Base-by-base conservation (phyloP, 2,329 filamentous ascomycete species). In the Fusarium sp. region DNA sequence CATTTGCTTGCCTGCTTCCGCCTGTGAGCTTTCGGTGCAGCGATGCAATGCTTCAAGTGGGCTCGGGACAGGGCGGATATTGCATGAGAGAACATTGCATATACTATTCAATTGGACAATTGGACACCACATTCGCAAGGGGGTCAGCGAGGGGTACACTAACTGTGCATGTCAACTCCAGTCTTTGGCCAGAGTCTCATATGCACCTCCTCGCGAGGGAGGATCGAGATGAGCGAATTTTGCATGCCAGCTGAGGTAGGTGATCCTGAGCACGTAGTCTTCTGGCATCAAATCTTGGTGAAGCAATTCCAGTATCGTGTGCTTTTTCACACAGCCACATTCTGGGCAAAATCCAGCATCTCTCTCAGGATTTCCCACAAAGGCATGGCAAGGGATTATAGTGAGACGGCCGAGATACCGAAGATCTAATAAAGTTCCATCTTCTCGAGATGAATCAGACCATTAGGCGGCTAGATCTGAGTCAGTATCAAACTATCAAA, bases 391-490 rank as follows among this genome's bases (percentile, higher is more conserved):
- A 47, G 50, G 64, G 26, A 57, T 15, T 39, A 58, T 28, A 47
- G 56, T 65, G 54, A 70, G 48, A 73, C 44, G 36, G 42, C 39
- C 36, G 38, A 65, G 36, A 58, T 71, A 58, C 50, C 57, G 42
- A 41, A 38, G 42, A 67, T 77, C 57, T 74, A 80, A 60, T 83
- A 83, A 26, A 85, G 64, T 48, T 86, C 83, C 79, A 86, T 82
- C 69, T 84, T 86, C 76, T 91, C 88, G 8, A 92, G 82, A 75
- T 91, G 89, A 62, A 92, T 89, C 56, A 92, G 80, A 6, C 90
- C 90, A 74, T 91, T 91, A 4, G 88, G 86, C 31, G 90, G 89
- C 90, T 92, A 76, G 24, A 20, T 33, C 58, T 41, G 64, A 56
- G 73, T 79, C 60, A 81, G 76, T 63, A 72, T 62, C 68, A 38